Percentiles rank a stretch among this genome's conserved stretches.
Conservation (phyloP, 2,329 filamentous ascomycete genomes). For the Escovopsis sp. region DNA sequence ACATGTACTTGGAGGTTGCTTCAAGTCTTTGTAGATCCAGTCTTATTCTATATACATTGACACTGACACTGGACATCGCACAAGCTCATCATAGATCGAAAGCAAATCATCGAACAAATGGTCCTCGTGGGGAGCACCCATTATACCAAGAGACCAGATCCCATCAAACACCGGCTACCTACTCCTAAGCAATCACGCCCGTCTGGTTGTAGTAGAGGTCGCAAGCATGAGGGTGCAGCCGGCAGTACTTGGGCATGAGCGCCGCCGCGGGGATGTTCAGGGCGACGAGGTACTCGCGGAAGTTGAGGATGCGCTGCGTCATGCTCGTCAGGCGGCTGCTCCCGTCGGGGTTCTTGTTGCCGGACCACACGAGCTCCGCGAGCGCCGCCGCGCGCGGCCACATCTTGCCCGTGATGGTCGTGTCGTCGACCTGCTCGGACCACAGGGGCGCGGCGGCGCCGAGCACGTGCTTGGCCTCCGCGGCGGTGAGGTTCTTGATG, state of each 20-base stretch:
- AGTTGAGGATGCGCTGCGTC: conserved; percentile 41
- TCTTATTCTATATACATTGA: too few species aligned
- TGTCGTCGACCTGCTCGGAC: conserved; percentile 39
- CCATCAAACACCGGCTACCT: conserved; percentile 3
- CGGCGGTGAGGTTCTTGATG: conserved; percentile 28
- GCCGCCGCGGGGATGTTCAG: conserved; percentile 1
- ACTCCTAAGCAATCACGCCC: too few species aligned
- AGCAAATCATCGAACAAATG: too few species aligned
- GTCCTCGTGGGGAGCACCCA: conserved; percentile 1
- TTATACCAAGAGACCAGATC: not conserved
- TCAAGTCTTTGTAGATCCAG: too few species aligned
- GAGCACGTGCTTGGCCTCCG: conserved; percentile 31
- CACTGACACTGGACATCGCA: too few species aligned
- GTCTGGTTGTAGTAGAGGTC: conserved; percentile 38
- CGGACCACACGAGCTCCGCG: conserved; percentile 39
- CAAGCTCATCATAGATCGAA: too few species aligned
- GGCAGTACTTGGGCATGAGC: conserved; percentile 21
- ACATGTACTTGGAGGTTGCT: too few species aligned
- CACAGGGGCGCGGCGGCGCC: conserved; percentile 37
- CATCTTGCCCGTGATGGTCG: conserved; percentile 31
- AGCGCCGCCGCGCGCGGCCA: conserved; percentile 42
- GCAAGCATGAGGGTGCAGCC: conserved; percentile 41
- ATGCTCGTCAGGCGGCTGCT: conserved; percentile 20
- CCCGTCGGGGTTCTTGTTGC: conserved; percentile 32
- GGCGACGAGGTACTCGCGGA: conserved; percentile 36